A percentile compares a stretch with the other conserved stretches of the same genome.
Conservation (phyloP, 2,329 filamentous ascomycete species). For the Pseudonectria foliicola region DNA sequence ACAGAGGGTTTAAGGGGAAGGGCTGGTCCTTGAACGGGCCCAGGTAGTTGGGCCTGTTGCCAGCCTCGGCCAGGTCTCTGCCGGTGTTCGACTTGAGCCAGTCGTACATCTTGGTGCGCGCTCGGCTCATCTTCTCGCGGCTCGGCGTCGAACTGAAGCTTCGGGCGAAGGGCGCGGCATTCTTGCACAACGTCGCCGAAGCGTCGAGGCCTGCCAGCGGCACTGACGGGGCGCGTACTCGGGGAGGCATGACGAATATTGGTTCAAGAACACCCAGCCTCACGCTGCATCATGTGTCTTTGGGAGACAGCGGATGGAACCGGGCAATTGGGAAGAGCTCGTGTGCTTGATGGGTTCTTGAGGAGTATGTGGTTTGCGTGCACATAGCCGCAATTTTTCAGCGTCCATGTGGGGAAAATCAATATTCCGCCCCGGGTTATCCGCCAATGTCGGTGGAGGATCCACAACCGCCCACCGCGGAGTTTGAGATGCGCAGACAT, state of each 20-base stretch:
- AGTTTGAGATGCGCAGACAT: no score
- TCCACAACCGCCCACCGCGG: no score
- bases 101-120: constrained; percentile 30
- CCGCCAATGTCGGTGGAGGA: no score
- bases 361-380: no score
- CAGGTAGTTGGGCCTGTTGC: constrained; percentile 31
- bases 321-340: constrained; percentile 5
- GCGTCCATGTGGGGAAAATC: no score
- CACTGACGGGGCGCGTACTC: constrained; percentile 22
- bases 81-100: constrained; percentile 29
- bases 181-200: constrained; percentile 11
- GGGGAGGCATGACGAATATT: constrained; percentile 25
- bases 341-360: no score
- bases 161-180: constrained; percentile 17
- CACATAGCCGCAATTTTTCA: no score
- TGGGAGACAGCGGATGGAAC: constrained; percentile 18
- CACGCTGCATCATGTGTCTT: constrained; percentile 18
- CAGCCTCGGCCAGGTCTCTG: constrained; percentile 16
- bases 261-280: constrained; percentile 10
- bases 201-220: constrained; percentile 26
- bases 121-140: constrained; percentile 30
- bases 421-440: no score
- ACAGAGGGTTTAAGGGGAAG: constrained; percentile 68
- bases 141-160: constrained; percentile 34
- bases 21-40: constrained; percentile 40